A percentile compares a stretch with the other conserved stretches of the same genome.
phyloP scores from a whole-genome alignment of 1,139 yeast species.

The Wickerhamomyces sp. region DNA sequence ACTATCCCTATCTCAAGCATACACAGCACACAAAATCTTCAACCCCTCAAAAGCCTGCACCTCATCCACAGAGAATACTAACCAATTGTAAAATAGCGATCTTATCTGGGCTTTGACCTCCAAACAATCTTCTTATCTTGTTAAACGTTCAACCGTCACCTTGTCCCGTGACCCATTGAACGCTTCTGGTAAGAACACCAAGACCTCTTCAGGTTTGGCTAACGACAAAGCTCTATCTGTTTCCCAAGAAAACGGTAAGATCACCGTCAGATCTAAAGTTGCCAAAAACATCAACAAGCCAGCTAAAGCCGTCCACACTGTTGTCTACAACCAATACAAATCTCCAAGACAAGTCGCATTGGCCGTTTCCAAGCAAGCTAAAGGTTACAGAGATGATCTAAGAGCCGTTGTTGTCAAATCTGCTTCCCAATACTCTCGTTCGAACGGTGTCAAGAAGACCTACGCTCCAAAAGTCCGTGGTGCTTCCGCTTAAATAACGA shows the following conservation, averaged over 20 bases:
- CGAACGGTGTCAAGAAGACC: constrained; percentile 32
- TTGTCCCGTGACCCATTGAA: constrained; percentile 47
- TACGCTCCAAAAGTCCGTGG: constrained; percentile 26
- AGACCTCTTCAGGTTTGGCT: constrained; percentile 40
- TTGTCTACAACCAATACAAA: constrained; percentile 37
- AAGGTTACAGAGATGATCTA: constrained; percentile 43
- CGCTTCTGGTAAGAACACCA: constrained; percentile 40
- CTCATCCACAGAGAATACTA: too few species aligned
- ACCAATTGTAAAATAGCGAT: constrained; percentile 29
- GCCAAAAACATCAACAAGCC: constrained; percentile 39
- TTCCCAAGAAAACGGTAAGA: constrained; percentile 32
- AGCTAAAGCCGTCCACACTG: constrained; percentile 31
- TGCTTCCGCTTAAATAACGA: constrained; percentile 10
- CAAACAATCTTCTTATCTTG: constrained; percentile 39
- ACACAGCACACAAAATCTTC: too few species aligned
- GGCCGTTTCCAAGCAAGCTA: constrained; percentile 39
- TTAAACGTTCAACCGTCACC: constrained; percentile 39
- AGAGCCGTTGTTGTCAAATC: constrained; percentile 39
- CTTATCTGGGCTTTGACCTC: constrained; percentile 47
- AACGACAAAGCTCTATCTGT: constrained; percentile 44
- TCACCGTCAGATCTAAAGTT: constrained; percentile 37
- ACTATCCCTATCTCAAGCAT: too few species aligned
- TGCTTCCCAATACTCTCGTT: constrained; percentile 39
- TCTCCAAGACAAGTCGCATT: constrained; percentile 36
- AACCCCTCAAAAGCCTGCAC: too few species aligned